phyloP scores from a whole-genome alignment of 148 eudicot species.

The Cornus florida region DNA sequence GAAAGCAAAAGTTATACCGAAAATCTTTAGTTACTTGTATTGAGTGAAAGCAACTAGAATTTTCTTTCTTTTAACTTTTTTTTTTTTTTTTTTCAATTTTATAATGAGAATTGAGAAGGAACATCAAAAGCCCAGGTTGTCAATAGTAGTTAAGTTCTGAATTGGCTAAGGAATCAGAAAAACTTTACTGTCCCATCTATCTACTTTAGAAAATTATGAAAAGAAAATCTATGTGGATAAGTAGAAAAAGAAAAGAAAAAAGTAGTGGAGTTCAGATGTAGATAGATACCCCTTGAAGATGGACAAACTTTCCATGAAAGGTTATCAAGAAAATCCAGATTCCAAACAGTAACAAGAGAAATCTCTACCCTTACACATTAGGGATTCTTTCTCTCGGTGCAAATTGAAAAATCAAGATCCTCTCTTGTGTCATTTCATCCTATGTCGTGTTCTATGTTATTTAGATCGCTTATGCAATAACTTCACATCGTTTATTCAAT shows the following conservation, averaged over 20 bases:
- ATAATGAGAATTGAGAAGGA: constrained; percentile 2
- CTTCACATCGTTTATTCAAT: too few species aligned
- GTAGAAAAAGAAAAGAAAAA: constrained; percentile 11
- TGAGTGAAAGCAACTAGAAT: constrained; percentile 4
- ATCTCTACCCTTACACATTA: not conserved
- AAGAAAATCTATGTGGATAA: constrained; percentile 15
- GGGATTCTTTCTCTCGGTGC: too few species aligned
- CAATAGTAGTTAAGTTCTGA: constrained; percentile 31
- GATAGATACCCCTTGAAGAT: constrained; percentile 8
- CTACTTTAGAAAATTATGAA: constrained; percentile 2
- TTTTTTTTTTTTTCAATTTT: not conserved
- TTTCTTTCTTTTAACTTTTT: not conserved
- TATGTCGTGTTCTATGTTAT: too few species aligned
- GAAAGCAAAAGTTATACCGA: constrained; percentile 41
- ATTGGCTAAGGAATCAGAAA: constrained; percentile 23
- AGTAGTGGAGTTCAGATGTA: constrained; percentile 20
- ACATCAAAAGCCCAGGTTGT: constrained; percentile 40
- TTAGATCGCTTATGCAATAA: too few species aligned
- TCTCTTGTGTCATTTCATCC: too few species aligned
- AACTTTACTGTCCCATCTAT: constrained; percentile 15
- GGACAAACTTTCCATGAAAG: constrained; percentile 11
- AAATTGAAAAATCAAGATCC: too few species aligned
- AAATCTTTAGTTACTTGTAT: not conserved
- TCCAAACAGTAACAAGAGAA: constrained; percentile 6
- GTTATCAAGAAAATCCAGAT: constrained; percentile 7